These are phyloP conservation scores for Simplicillium sp. DNA, from an alignment of 2,329 filamentous ascomycete genomes.

Conservation along the genomic window DNA sequence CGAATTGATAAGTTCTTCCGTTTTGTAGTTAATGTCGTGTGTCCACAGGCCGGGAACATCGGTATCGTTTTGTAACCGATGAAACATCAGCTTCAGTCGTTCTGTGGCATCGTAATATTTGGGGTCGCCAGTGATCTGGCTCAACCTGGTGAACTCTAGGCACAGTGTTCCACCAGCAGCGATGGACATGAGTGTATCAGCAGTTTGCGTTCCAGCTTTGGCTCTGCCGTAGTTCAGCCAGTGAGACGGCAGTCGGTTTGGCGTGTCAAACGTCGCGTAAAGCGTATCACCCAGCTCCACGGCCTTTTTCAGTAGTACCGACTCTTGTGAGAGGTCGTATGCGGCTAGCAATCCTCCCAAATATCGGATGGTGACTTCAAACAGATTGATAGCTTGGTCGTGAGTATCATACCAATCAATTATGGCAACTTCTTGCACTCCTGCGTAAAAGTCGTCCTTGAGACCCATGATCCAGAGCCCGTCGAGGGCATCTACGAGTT, in stretches of 20 bases:
- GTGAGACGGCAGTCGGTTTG: constrained; percentile 40
- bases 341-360: constrained; percentile 42
- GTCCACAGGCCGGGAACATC: constrained; percentile 67
- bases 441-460: constrained; percentile 13
- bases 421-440: constrained; percentile 26
- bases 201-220: constrained; percentile 24
- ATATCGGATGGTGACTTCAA: constrained; percentile 52
- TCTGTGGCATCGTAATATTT: constrained; percentile 72
- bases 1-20: constrained; percentile 30
- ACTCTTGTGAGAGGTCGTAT: constrained; percentile 40
- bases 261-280: constrained; percentile 43
- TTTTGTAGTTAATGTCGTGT: constrained; percentile 50
- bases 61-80: constrained; percentile 55
- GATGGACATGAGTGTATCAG: constrained; percentile 26
- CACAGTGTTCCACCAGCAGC: constrained; percentile 55
- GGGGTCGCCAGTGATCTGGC: constrained; percentile 60
- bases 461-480: constrained; percentile 52
- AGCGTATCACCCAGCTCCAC: constrained; percentile 44
- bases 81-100: constrained; percentile 60
- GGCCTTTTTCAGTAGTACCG: constrained; percentile 37
- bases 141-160: constrained; percentile 66
- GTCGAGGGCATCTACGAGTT: constrained; percentile 50
- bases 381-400: constrained; percentile 40
- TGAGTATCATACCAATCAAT: constrained; percentile 46
- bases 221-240: constrained; percentile 33